Evolutionary conservation across 495 filamentous ascomycete species (phyloP), one percentile per base, ranked within the genome.

Genomic region (Penicillium robsamsonii): DNA sequence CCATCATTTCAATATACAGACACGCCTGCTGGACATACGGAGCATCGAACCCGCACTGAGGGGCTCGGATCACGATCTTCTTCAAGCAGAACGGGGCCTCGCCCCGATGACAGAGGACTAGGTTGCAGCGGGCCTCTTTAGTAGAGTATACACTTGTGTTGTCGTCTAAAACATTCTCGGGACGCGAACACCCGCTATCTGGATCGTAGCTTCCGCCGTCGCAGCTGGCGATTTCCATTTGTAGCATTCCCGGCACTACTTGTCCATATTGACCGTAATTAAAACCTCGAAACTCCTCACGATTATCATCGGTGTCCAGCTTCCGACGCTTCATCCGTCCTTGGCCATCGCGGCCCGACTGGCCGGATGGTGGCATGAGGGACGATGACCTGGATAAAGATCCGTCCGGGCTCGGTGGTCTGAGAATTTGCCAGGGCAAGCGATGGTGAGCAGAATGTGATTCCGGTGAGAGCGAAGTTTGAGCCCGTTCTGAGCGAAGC

Each of bases 141-240:
- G 92, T 96, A 69, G 91, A 96, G 66, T 97, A 97, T 18, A 96
- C 92, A 20, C 84, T 87, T 47, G 78, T 70, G 70, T 97, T 89
- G 69, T 92, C 88, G 55, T 79, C 82, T 46, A 97, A 77, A 40
- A 96, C 83, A 70, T 96, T 96, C 58, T 92, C 88, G 27, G 87
- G 84, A 38, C 78, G 78, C 62, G 90, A 91, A 18, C 79, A 75
- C 53, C 77, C 76, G 40, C 76, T 69, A 35, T 75, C 71, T 2
- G 72, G 71, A 52, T 84, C 81, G 66, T 86, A 92, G 20, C 84
- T 80, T 2, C 92, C 93, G 46, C 92, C 93, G 72, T 97, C 93
- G 64, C 92, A 97, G 76, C 83, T 90, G 17, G 85, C 82, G 50
- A 96, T 82, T 65, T 94, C 87, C 90, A 96, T 92, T 55, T 80